These are phyloP conservation scores for Torulaspora pretoriensis DNA, from an alignment of 1,139 yeast genomes.

Conservation along the genomic window DNA sequence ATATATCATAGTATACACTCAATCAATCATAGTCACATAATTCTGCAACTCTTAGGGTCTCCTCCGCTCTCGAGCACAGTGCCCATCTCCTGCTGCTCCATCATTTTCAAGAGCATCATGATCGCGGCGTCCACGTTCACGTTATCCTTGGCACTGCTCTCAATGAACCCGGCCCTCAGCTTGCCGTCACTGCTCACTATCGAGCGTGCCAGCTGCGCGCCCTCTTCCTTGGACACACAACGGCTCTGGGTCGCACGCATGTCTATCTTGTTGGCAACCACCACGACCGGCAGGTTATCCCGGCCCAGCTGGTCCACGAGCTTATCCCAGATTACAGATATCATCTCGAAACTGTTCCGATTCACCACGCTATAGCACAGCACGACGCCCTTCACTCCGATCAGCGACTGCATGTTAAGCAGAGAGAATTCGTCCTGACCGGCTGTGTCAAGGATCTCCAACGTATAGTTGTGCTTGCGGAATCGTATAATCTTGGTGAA, in stretches of 20 bases:
- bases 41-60: constrained; percentile 36
- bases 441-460: constrained; percentile 88
- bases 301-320: constrained; percentile 65
- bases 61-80: constrained; percentile 40
- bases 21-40: constrained; percentile 6
- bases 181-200: constrained; percentile 34
- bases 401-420: constrained; percentile 75
- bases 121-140: constrained; percentile 64
- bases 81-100: constrained; percentile 46
- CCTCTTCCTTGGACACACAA: constrained; percentile 64
- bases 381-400: constrained; percentile 82
- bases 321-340: constrained; percentile 77
- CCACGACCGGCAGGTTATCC: constrained; percentile 69
- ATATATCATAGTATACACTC: background rate
- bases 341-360: constrained; percentile 71
- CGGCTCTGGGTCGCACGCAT: constrained; percentile 31
- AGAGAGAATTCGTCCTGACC: constrained; percentile 92
- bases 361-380: constrained; percentile 81
- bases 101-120: constrained; percentile 62
- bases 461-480: constrained; percentile 72
- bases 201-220: constrained; percentile 50
- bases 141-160: constrained; percentile 73
- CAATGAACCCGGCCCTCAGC: constrained; percentile 64
- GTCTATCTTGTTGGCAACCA: constrained; percentile 84
- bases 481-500: constrained; percentile 68